Conservation (phyloP, 306 rosid genomes). For the Astragalus membranaceus region DNA sequence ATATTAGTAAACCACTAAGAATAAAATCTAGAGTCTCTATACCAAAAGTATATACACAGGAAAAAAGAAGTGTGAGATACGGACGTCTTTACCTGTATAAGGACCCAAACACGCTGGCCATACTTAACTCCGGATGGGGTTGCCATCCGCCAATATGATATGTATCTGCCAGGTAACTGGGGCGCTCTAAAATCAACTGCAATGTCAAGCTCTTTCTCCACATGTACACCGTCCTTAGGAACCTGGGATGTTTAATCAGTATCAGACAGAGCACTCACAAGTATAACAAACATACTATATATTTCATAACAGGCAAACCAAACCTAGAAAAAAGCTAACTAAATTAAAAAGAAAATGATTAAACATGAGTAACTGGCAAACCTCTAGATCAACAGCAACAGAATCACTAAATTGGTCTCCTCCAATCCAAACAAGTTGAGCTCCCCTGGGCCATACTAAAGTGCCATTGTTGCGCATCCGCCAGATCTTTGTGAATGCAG, state of each 20-base stretch:
- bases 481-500: conserved; percentile 90
- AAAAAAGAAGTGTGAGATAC: neutral
- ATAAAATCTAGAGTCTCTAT: neutral
- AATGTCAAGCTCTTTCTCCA: conserved; percentile 57
- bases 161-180: conserved; percentile 58
- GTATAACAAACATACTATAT: neutral
- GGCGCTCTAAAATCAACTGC: conserved; percentile 85
- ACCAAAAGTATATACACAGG: neutral
- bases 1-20: neutral
- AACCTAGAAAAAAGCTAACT: neutral
- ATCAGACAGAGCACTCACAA: conserved; percentile 12
- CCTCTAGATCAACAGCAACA: conserved; percentile 56
- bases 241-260: conserved; percentile 35
- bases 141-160: conserved; percentile 83
- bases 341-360: neutral
- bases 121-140: conserved; percentile 64
- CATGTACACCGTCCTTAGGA: conserved; percentile 45
- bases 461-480: conserved; percentile 76
- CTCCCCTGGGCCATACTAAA: conserved; percentile 61
- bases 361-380: conserved; percentile 18
- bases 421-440: conserved; percentile 74
- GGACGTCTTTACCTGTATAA: conserved; percentile 50
- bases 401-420: conserved; percentile 49
- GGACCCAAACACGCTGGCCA: conserved; percentile 96
- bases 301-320: neutral